Evolutionary conservation across 2,329 filamentous ascomycete genomes (phyloP), one percentile per base, ranked within the genome.

Genomic region (Aspergillus oerlinghausenensis): DNA sequence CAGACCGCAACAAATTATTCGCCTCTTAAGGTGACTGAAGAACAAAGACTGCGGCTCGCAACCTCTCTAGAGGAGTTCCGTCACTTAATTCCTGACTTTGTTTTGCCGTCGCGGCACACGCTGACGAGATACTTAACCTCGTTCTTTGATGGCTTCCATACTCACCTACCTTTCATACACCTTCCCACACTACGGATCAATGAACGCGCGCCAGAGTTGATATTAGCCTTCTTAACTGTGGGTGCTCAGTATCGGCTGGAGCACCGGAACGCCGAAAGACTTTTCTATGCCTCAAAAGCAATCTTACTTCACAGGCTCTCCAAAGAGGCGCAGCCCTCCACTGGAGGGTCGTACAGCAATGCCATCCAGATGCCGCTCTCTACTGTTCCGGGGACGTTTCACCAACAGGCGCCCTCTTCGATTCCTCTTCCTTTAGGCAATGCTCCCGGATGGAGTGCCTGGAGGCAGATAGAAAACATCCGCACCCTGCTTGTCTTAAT

Each of bases 121-220:
- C 69, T 90, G 28, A 86, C 84, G 2, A 76, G 88, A 35, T 90
- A 89, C 60, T 72, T 90, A 32, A 86, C 88, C 57, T 87, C 86
- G 1, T 90, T 89, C 63, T 82, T 89, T 53, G 83, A 81, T 56
- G 86, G 87, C 0, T 89, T 90, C 56, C 79, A 84, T 56, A 77
- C 81, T 26, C 81, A 84, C 58, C 76, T 84, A 43, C 82, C 82
- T 0, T 84, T 90, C 59, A 75, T 90, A 28, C 88, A 91, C 67
- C 74, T 89, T 4, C 84, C 88, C 0, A 89, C 87, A 0, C 77
- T 90, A 49, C 78, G 80, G 1, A 81, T 86, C 0, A 81, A 82
- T 7, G 82, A 85, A n/a, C 80, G 84, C n/a, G 83, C 86, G 0
- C 82, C 87, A 0, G 88, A 90, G 68, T 75, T 90, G 3, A 75